Conservation (phyloP, 192 early-diverging fungal genomes). For the Lobosporangium transversale region DNA sequence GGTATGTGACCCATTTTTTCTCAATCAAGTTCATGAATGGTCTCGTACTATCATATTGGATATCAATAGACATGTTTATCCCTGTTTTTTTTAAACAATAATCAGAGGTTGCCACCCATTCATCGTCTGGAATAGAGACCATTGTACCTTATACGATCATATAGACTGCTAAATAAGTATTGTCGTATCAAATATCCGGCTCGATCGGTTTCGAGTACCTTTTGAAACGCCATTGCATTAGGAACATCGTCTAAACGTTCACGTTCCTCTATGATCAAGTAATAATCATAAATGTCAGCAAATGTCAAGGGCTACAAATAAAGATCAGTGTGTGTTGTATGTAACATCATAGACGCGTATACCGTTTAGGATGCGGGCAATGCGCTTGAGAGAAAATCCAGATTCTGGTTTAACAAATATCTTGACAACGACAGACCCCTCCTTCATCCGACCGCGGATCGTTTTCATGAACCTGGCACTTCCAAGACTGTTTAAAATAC, state of each 20-base stretch:
- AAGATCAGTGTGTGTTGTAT: too few species aligned
- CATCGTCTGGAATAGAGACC: too few species aligned
- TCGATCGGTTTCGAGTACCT: constrained; percentile 87
- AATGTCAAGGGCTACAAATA: neutral
- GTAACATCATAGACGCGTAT: constrained; percentile 1
- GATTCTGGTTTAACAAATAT: constrained; percentile 91
- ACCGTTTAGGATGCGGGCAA: constrained; percentile 70
- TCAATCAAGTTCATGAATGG: constrained; percentile 89
- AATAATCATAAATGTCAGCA: neutral
- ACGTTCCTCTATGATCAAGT: constrained; percentile 65
- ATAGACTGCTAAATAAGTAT: constrained; percentile 91
- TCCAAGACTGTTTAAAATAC: constrained; percentile 72
- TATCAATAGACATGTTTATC: neutral
- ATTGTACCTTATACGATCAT: constrained; percentile 95
- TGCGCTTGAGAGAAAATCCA: constrained; percentile 62
- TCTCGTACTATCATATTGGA: constrained; percentile 72
- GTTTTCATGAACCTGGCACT: constrained; percentile 96
- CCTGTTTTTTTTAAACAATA: too few species aligned
- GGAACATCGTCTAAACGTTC: constrained; percentile 72
- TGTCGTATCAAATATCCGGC: constrained; percentile 92
- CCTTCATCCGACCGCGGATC: constrained; percentile 81
- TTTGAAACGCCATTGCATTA: constrained; percentile 82
- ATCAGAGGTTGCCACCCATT: too few species aligned
- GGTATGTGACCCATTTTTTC: constrained; percentile 96
- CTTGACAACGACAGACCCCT: constrained; percentile 89